phyloP scores from a whole-genome alignment of 2,329 filamentous ascomycete species.

The Bipolaris gigantea region DNA sequence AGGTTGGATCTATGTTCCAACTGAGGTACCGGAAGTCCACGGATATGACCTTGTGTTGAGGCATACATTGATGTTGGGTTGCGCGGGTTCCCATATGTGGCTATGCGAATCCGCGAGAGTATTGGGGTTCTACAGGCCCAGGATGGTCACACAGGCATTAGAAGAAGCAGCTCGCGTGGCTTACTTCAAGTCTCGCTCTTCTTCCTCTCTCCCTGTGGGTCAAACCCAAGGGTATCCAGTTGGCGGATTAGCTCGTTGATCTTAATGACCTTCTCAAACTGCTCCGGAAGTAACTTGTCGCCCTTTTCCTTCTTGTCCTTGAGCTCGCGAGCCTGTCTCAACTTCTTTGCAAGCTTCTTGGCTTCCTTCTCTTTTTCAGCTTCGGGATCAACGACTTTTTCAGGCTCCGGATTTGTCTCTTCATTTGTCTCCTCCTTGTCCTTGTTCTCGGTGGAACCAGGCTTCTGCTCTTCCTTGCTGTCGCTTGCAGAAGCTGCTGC shows the following conservation, averaged over 20 bases:
- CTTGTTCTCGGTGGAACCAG: slow-evolving; percentile 19
- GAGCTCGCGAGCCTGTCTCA: slow-evolving; percentile 89
- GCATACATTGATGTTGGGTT: background rate
- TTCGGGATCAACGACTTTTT: slow-evolving; percentile 60
- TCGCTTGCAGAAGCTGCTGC: slow-evolving; percentile 44
- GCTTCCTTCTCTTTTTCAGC: slow-evolving; percentile 90
- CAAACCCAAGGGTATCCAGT: slow-evolving; percentile 81
- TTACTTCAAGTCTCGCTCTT: slow-evolving; percentile 44
- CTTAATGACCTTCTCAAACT: slow-evolving; percentile 96
- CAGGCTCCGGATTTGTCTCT: slow-evolving; percentile 25
- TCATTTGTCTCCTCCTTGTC: slow-evolving; percentile 19
- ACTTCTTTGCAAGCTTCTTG: slow-evolving; percentile 87
- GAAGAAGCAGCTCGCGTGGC: background rate
- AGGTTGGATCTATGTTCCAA: background rate
- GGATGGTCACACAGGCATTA: background rate
- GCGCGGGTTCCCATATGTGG: background rate
- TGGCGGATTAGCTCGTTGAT: slow-evolving; percentile 93
- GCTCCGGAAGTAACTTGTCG: slow-evolving; percentile 81
- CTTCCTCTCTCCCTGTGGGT: slow-evolving; percentile 73
- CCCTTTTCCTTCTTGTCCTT: slow-evolving; percentile 89
- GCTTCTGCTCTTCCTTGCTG: slow-evolving; percentile 55
- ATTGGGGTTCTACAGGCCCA: background rate
- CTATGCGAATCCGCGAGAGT: background rate
- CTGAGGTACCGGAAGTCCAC: background rate
- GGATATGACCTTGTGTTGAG: background rate